Evolutionary conservation across 1,284 basidiomycete genomes (phyloP).

Genomic region (Ganoderma boninense): DNA sequence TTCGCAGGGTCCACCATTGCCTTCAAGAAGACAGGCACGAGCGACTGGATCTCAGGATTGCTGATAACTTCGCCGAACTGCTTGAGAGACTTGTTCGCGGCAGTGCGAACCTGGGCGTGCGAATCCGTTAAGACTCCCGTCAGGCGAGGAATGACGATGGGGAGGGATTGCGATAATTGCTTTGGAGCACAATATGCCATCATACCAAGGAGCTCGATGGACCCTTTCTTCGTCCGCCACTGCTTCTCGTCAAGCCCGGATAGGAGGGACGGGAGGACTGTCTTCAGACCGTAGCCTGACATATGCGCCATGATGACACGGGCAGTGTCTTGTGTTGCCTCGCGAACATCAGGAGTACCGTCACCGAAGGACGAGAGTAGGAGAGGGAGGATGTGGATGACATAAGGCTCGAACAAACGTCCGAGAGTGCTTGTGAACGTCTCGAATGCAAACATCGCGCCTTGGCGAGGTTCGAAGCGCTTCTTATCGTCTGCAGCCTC

Average conservation of each 20-base stretch:
- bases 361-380: constrained; percentile 94
- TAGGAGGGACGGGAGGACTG: constrained; percentile 91
- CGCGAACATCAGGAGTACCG: constrained; percentile 87
- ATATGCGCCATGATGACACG: constrained; percentile 96
- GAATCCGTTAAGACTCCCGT: constrained; percentile 97
- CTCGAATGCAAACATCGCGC: constrained; percentile 96
- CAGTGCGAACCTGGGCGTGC: constrained; percentile 93
- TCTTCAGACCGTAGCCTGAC: constrained; percentile 95
- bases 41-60: constrained; percentile 93
- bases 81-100: constrained; percentile 96
- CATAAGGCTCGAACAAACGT: constrained; percentile 94
- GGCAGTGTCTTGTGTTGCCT: constrained; percentile 94
- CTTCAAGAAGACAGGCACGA: constrained; percentile 94
- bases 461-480: constrained; percentile 87
- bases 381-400: constrained; percentile 88
- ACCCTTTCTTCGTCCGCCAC: constrained; percentile 98
- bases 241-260: constrained; percentile 97
- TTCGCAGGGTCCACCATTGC: constrained; percentile 97
- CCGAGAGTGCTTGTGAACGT: constrained; percentile 89
- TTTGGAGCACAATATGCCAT: constrained; percentile 99
- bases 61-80: constrained; percentile 97
- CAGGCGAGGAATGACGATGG: constrained; percentile 95
- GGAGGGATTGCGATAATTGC: constrained; percentile 94
- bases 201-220: constrained; percentile 97
- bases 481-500: constrained; percentile 92